These are phyloP conservation scores for Neocatenulostroma microsporum DNA, from an alignment of 2,329 filamentous ascomycete species.

Conservation along the genomic window DNA sequence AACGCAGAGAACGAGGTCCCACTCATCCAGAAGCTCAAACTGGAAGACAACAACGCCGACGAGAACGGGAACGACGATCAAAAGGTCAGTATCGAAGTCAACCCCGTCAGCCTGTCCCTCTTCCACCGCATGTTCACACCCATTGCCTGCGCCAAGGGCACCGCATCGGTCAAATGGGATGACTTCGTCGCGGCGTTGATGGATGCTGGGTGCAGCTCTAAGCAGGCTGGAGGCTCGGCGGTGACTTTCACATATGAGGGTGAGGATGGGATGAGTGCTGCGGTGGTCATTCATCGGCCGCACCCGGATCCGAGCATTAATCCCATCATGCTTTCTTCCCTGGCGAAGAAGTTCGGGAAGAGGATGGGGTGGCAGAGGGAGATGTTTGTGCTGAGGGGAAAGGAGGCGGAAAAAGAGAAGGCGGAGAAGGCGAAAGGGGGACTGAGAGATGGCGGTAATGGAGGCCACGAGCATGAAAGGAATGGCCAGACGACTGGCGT, in stretches of 20 bases:
- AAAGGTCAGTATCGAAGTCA: no score
- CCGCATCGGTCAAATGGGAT: conserved; percentile 3
- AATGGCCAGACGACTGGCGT: no score
- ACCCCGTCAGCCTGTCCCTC: conserved; percentile 2
- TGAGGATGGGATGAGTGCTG: no score
- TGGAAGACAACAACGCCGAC: no score
- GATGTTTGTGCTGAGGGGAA: conserved; percentile 13
- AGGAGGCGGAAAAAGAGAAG: no score
- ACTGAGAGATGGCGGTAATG: no score
- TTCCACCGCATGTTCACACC: conserved; percentile 7
- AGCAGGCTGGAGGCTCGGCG: conserved; percentile 6
- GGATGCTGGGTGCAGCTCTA: conserved; percentile 8
- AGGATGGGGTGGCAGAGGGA: conserved; percentile 23
- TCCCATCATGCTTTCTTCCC: conserved; percentile 12
- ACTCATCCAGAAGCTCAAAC: no score
- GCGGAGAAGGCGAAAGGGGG: no score
- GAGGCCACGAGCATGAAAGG: no score
- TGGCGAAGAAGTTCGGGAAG: conserved; percentile 23
- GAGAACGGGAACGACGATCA: no score
- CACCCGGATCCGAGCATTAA: conserved; percentile 10
- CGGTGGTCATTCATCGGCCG: no score
- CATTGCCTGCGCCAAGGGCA: background rate
- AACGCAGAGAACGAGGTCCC: no score
- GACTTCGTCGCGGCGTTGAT: conserved; percentile 7
- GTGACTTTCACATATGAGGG: conserved; percentile 9